These are phyloP conservation scores for Zopfochytrium polystomum DNA, from an alignment of 371 early-diverging fungal species.

Conservation along the genomic window DNA sequence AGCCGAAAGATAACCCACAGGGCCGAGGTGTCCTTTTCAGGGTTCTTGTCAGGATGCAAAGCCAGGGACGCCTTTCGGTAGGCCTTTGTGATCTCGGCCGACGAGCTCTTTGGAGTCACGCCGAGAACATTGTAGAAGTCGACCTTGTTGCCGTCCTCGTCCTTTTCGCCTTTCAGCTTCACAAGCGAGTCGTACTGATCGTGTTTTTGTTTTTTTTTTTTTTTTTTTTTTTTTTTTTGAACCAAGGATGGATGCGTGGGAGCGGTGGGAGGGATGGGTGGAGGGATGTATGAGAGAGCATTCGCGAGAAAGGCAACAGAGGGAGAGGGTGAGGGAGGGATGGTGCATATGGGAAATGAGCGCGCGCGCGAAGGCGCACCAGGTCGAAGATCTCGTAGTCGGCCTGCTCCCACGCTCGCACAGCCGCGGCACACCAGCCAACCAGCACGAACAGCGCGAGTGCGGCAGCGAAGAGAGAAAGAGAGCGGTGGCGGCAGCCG, in stretches of 20 bases:
- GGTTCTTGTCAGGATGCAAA: slow-evolving; percentile 92
- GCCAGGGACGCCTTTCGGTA: slow-evolving; percentile 90
- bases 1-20: slow-evolving; percentile 13
- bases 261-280: not conserved
- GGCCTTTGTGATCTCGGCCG: slow-evolving; percentile 85
- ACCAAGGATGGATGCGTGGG: not conserved
- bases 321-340: not conserved
- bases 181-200: slow-evolving; percentile 31
- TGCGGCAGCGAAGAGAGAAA: too few species aligned
- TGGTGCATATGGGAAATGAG: not conserved
- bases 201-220: not conserved
- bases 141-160: slow-evolving; percentile 22
- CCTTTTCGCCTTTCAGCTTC: slow-evolving; percentile 26
- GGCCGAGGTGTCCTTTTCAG: slow-evolving; percentile 26
- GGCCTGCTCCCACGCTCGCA: slow-evolving; percentile 37
- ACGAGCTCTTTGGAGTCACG: slow-evolving; percentile 69
- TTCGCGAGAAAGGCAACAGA: not conserved
- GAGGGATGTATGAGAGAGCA: not conserved
- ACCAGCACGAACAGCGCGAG: slow-evolving; percentile 6
- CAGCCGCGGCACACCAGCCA: slow-evolving; percentile 10
- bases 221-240: too few species aligned
- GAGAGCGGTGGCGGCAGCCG: too few species aligned
- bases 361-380: slow-evolving; percentile 13
- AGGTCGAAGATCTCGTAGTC: slow-evolving; percentile 42
- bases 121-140: slow-evolving; percentile 83